phyloP scores from a whole-genome alignment of 2,329 filamentous ascomycete genomes.

The Cryphonectria naterciae region DNA sequence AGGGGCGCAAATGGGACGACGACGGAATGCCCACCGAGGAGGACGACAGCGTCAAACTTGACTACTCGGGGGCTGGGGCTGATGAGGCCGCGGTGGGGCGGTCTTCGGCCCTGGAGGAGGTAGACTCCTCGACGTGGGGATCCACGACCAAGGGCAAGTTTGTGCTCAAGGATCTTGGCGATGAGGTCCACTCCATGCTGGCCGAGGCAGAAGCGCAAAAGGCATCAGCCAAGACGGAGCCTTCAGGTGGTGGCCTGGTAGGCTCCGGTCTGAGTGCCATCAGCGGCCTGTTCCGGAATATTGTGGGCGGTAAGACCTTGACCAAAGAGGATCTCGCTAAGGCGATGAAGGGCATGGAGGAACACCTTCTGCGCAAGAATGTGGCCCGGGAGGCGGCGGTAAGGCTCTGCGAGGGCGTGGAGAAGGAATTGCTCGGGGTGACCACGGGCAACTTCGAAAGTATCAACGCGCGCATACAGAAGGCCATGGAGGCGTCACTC shows the following conservation, averaged over 20 bases:
- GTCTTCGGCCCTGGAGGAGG: constrained; percentile 68
- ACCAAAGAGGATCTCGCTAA: constrained; percentile 89
- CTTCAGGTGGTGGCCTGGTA: constrained; percentile 69
- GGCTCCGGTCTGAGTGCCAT: constrained; percentile 82
- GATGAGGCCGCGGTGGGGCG: constrained; percentile 54
- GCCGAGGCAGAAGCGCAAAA: constrained; percentile 75
- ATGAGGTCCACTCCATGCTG: constrained; percentile 90
- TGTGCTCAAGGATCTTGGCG: constrained; percentile 87
- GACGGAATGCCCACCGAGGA: constrained; percentile 87
- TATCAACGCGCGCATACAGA: constrained; percentile 80
- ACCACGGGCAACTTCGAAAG: constrained; percentile 92
- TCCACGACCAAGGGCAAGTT: constrained; percentile 90
- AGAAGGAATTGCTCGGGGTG: constrained; percentile 84
- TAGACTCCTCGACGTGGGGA: constrained; percentile 83
- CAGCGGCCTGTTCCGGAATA: constrained; percentile 87
- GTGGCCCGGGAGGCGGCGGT: constrained; percentile 93
- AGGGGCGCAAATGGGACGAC: constrained; percentile 88
- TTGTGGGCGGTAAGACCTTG: constrained; percentile 91
- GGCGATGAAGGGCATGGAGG: constrained; percentile 93
- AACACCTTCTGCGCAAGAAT: constrained; percentile 93
- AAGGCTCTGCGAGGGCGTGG: constrained; percentile 87
- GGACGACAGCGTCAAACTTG: constrained; percentile 76
- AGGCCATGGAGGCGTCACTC: constrained; percentile 88
- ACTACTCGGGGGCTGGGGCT: constrained; percentile 78
- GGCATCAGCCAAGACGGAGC: constrained; percentile 47